Evolutionary conservation across 2,329 filamentous ascomycete genomes (phyloP).

Genomic region (Aureobasidium sp.): DNA sequence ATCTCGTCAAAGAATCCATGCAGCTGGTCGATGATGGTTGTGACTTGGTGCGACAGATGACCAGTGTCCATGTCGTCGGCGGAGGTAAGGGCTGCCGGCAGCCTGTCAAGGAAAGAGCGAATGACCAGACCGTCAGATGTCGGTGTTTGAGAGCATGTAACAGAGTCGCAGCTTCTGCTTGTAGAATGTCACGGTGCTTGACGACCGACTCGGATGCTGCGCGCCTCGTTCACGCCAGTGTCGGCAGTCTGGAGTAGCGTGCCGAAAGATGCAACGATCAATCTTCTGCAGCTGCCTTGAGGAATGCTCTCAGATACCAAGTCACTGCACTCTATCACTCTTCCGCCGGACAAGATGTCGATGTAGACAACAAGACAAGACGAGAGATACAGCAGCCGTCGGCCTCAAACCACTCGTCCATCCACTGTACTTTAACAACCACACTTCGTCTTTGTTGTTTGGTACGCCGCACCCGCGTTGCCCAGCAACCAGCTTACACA

Average conservation of each 20-base stretch:
- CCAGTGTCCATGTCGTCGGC: conserved; percentile 67
- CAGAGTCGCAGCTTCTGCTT: neutral
- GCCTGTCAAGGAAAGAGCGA: conserved; percentile 15
- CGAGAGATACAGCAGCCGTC: neutral
- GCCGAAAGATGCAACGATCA: neutral
- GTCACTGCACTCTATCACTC: neutral
- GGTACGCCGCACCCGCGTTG: neutral
- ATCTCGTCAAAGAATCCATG: conserved; percentile 97
- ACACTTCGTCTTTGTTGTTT: conserved; percentile 1
- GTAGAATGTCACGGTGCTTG: neutral
- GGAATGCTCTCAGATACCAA: neutral
- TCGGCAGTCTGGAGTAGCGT: conserved; percentile 9
- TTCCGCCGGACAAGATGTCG: neutral
- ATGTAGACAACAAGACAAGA: neutral
- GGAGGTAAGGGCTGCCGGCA: conserved; percentile 25
- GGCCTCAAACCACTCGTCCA: neutral
- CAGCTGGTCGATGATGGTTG: conserved; percentile 83
- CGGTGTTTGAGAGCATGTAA: conserved; percentile 2
- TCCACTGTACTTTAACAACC: neutral
- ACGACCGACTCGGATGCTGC: neutral
- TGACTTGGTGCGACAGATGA: conserved; percentile 91
- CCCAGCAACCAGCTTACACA: conserved; percentile 1
- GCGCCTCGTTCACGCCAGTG: conserved; percentile 2
- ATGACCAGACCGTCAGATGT: neutral
- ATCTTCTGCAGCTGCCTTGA: neutral